phyloP scores from a whole-genome alignment of 2,329 filamentous ascomycete species.

The Diplocarpon mali region DNA sequence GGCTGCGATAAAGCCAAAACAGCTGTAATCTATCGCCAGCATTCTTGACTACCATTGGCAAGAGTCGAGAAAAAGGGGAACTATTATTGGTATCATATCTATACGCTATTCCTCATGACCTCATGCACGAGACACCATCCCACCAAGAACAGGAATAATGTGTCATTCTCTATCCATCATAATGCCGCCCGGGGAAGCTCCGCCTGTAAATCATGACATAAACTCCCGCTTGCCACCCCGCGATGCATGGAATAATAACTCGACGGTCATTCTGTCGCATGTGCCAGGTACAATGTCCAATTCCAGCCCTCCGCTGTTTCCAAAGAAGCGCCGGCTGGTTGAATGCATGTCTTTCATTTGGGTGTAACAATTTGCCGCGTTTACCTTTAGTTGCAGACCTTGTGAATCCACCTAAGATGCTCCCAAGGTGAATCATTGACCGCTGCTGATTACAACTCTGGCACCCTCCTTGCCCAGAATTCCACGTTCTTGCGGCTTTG shows the following conservation, averaged over 20 bases:
- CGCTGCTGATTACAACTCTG: conserved; percentile 58
- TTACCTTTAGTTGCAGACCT: no score
- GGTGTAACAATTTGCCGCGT: no score
- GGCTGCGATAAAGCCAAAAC: no score
- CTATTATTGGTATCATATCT: conserved; percentile 14
- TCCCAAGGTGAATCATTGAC: conserved; percentile 29
- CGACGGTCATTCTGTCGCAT: no score
- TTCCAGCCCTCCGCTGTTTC: no score
- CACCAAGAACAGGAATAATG: no score
- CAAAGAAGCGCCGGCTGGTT: no score
- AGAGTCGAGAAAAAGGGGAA: not conserved
- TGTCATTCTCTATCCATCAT: not conserved
- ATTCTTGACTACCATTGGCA: not conserved
- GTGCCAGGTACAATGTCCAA: no score
- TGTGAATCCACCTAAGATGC: no score
- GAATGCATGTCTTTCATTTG: no score
- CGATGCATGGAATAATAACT: not conserved
- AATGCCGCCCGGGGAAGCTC: not conserved
- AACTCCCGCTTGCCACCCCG: not conserved
- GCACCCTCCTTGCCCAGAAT: conserved; percentile 93
- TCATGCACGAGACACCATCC: not conserved
- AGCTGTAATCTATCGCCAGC: no score
- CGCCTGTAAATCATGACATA: not conserved
- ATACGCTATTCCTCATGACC: conserved; percentile 1
- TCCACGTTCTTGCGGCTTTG: conserved; percentile 86